Percentiles rank a stretch among this genome's conserved stretches.
These are phyloP conservation scores for Hemerocallis citrina DNA, from an alignment of 106 monocot species.

Conservation along the genomic window DNA sequence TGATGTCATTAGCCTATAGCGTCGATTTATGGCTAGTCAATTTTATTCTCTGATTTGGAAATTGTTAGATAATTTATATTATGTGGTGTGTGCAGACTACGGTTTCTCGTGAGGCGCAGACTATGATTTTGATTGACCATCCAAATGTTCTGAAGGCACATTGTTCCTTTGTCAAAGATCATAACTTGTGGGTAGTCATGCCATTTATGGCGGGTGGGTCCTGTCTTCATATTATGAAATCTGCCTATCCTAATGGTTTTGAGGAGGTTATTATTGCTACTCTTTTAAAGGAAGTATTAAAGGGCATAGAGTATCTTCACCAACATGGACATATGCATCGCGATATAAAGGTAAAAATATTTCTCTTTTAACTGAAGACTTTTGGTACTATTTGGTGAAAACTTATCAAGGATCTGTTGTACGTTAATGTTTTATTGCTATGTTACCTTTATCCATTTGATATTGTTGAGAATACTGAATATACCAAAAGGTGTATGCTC, in stretches of 20 bases:
- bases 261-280: conserved; percentile 43
- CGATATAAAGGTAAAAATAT: conserved; percentile 43
- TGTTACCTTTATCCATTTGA: no score
- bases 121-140: conserved; percentile 48
- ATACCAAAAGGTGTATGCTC: no score
- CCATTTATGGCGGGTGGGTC: conserved; percentile 63
- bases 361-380: conserved; percentile 2
- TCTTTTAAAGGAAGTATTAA: conserved; percentile 32
- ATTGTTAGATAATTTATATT: no score
- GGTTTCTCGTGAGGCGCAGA: conserved; percentile 39
- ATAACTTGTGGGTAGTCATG: conserved; percentile 57
- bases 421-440: no score
- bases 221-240: conserved; percentile 58
- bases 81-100: conserved; percentile 18
- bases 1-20: no score
- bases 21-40: no score
- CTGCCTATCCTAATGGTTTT: conserved; percentile 42
- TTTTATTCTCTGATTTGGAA: no score
- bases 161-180: conserved; percentile 41
- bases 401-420: no score
- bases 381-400: no score
- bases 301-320: conserved; percentile 47
- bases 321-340: conserved; percentile 46
- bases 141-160: conserved; percentile 40
- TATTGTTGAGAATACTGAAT: no score